Percentiles rank a stretch among this genome's conserved stretches.
phyloP scores from a whole-genome alignment of 768 basidiomycete genomes.

The Trametes meyenii region DNA sequence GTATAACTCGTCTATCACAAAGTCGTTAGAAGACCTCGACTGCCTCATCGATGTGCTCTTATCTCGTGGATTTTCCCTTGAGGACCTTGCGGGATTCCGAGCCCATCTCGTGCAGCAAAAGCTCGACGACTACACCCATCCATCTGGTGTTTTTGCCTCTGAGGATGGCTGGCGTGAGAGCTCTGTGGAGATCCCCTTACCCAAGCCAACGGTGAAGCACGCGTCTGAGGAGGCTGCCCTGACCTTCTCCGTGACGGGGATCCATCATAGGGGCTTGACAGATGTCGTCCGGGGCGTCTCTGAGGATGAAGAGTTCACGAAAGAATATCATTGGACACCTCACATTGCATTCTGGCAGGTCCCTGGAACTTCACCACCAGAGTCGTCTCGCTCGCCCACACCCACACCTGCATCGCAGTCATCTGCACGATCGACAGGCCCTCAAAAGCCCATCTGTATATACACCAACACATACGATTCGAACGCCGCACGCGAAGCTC shows the following conservation, averaged over 20 bases:
- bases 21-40: slow-evolving; percentile 34
- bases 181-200: slow-evolving; percentile 27
- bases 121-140: slow-evolving; percentile 20
- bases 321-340: not conserved
- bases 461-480: slow-evolving; percentile 24
- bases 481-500: slow-evolving; percentile 17
- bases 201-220: slow-evolving; percentile 19
- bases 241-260: slow-evolving; percentile 31
- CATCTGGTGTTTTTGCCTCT: slow-evolving; percentile 1
- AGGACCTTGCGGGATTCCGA: not conserved
- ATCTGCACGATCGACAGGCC: not conserved
- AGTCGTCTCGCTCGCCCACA: not conserved
- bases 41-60: slow-evolving; percentile 23
- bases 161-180: slow-evolving; percentile 22
- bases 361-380: not conserved
- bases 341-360: not conserved
- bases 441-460: slow-evolving; percentile 11
- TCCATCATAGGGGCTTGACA: slow-evolving; percentile 31
- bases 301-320: not conserved
- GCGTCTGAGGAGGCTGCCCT: slow-evolving; percentile 33
- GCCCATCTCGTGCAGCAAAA: not conserved
- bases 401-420: not conserved
- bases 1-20: slow-evolving; percentile 29
- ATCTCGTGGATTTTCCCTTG: not conserved
- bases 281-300: not conserved